Conservation (phyloP, 2,329 filamentous ascomycete species). For the Bipolaris gigantea region DNA sequence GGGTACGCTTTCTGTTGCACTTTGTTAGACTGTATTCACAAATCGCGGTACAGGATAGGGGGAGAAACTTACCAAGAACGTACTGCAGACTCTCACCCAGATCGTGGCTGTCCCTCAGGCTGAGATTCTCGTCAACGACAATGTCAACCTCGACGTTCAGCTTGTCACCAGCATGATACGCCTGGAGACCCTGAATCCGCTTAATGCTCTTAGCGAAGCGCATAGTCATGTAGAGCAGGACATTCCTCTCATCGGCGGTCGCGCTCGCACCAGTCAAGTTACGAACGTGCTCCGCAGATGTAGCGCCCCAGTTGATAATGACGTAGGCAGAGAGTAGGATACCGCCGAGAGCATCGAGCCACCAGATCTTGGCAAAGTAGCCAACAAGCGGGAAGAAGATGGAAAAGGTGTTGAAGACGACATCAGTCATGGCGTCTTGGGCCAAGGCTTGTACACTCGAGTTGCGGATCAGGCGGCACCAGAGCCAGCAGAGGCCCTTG, state of each 20-base stretch:
- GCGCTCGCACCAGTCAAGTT: slow-evolving; percentile 80
- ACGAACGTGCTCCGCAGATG: slow-evolving; percentile 74
- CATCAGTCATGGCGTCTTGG: slow-evolving; percentile 70
- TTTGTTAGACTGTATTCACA: slow-evolving; percentile 11
- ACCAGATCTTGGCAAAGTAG: slow-evolving; percentile 77
- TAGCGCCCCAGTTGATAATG: slow-evolving; percentile 76
- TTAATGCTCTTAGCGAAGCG: slow-evolving; percentile 86
- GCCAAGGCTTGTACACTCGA: slow-evolving; percentile 81
- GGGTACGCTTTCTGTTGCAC: slow-evolving; percentile 65
- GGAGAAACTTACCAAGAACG: slow-evolving; percentile 60
- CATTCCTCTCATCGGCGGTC: slow-evolving; percentile 78
- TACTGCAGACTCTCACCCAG: slow-evolving; percentile 78
- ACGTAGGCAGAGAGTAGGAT: slow-evolving; percentile 77
- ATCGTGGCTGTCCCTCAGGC: slow-evolving; percentile 79
- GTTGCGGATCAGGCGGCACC: slow-evolving; percentile 84
- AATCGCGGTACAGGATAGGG: too few species aligned
- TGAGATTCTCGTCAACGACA: slow-evolving; percentile 75
- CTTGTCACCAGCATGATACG: slow-evolving; percentile 84
- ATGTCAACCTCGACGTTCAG: slow-evolving; percentile 83
- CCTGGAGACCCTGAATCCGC: slow-evolving; percentile 81
- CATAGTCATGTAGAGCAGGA: slow-evolving; percentile 89
- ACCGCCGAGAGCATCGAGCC: slow-evolving; percentile 79
- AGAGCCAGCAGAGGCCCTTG: slow-evolving; percentile 81
- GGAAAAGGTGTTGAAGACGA: slow-evolving; percentile 88
- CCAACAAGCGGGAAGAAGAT: slow-evolving; percentile 84